These are phyloP conservation scores for Curvularia sp. DNA, from an alignment of 2,329 filamentous ascomycete species.

Conservation along the genomic window DNA sequence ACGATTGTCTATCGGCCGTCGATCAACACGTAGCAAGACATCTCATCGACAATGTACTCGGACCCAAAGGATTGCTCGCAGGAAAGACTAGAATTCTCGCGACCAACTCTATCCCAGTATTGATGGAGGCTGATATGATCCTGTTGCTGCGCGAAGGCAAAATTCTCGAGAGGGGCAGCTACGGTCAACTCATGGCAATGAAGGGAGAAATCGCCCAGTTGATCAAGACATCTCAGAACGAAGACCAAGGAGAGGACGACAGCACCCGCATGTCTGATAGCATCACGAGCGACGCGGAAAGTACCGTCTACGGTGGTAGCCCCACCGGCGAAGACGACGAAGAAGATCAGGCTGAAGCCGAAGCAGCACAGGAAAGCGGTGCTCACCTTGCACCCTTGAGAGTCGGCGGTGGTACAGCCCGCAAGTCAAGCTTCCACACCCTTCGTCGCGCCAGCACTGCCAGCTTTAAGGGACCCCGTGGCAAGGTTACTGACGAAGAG, in stretches of 20 bases:
- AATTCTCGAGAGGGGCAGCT: conserved; percentile 87
- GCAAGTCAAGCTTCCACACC: conserved; percentile 74
- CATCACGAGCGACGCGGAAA: conserved; percentile 73
- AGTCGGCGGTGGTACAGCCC: conserved; percentile 62
- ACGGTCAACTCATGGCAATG: conserved; percentile 89
- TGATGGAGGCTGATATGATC: conserved; percentile 89
- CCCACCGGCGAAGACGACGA: conserved; percentile 59
- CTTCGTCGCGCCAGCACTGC: conserved; percentile 89
- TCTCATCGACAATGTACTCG: conserved; percentile 92
- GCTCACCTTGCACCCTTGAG: conserved; percentile 76
- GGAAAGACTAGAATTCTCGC: conserved; percentile 91
- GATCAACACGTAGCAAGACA: conserved; percentile 96
- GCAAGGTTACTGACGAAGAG: conserved; percentile 85
- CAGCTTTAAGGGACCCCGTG: conserved; percentile 84
- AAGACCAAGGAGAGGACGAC: conserved; percentile 54
- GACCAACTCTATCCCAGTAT: conserved; percentile 91
- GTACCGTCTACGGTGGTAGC: conserved; percentile 61
- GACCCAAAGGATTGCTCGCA: conserved; percentile 78
- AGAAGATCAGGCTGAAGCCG: conserved; percentile 60
- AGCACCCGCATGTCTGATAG: conserved; percentile 58
- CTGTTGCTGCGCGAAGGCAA: conserved; percentile 81
- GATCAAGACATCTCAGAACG: conserved; percentile 74
- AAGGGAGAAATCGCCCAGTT: conserved; percentile 88
- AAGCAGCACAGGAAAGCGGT: conserved; percentile 73
- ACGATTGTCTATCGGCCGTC: conserved; percentile 95